phyloP scores from a whole-genome alignment of 2,329 filamentous ascomycete species.

The Aspergillus uvarum region DNA sequence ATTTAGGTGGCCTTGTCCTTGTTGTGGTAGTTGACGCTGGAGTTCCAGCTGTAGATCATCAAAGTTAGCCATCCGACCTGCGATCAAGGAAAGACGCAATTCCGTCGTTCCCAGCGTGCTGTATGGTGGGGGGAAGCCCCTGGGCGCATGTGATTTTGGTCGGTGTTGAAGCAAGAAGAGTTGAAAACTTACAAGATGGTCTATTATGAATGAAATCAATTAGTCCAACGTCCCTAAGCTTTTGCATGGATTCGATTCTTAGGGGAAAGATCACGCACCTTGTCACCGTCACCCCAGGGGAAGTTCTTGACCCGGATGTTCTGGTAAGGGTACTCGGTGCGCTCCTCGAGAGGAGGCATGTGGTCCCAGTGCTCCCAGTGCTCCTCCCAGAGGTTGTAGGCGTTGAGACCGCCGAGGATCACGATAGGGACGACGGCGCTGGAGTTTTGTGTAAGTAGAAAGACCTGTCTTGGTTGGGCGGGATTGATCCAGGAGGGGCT shows the following conservation, averaged over 20 bases:
- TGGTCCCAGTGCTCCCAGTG: conserved; percentile 97
- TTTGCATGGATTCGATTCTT: not conserved
- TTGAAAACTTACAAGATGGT: conserved; percentile 62
- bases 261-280: conserved; percentile 57
- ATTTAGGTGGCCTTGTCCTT: conserved; percentile 66
- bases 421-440: conserved; percentile 76
- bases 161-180: not conserved
- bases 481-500: not conserved
- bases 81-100: not conserved
- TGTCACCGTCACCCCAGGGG: conserved; percentile 92
- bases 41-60: conserved; percentile 74
- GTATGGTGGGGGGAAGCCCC: not conserved
- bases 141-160: not conserved
- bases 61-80: conserved; percentile 16
- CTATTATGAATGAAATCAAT: conserved; percentile 37
- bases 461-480: not conserved
- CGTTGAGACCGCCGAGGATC: conserved; percentile 72
- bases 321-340: conserved; percentile 91
- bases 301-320: conserved; percentile 97
- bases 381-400: conserved; percentile 87
- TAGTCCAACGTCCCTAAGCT: conserved; percentile 8
- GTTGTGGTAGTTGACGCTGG: conserved; percentile 94
- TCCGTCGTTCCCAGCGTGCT: not conserved
- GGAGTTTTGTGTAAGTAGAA: conserved; percentile 16
- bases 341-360: conserved; percentile 83